Conservation (phyloP, 257 asterid species). For the Catharanthus roseus region DNA sequence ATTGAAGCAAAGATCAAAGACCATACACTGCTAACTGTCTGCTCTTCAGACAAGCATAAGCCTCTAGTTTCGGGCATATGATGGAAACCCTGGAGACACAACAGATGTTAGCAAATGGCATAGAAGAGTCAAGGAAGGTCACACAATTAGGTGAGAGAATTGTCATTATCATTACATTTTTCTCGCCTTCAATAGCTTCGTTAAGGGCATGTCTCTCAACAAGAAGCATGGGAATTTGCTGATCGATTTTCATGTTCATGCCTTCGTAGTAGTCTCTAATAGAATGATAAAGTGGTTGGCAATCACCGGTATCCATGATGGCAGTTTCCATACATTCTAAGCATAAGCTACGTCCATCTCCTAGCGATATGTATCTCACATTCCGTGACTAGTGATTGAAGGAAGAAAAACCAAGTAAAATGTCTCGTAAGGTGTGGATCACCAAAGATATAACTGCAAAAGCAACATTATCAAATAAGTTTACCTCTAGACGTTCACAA, state of each 20-base stretch:
- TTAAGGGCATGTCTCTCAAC: conserved; percentile 95
- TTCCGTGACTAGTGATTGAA: conserved; percentile 50
- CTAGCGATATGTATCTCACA: conserved; percentile 62
- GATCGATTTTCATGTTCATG: conserved; percentile 90
- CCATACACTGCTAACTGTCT: conserved; percentile 85
- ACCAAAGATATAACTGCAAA: neutral
- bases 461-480: neutral
- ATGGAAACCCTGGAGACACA: conserved; percentile 67
- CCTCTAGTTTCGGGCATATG: conserved; percentile 99
- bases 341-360: conserved; percentile 91
- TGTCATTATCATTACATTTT: conserved; percentile 51
- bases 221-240: conserved; percentile 94
- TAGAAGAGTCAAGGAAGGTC: neutral
- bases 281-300: conserved; percentile 87
- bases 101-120: conserved; percentile 9
- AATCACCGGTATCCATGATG: conserved; percentile 93
- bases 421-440: neutral
- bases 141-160: conserved; percentile 11
- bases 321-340: conserved; percentile 98
- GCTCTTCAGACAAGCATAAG: conserved; percentile 95
- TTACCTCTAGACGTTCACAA: conserved; percentile 96
- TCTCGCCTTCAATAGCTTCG: conserved; percentile 98
- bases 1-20: conserved; percentile 8
- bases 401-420: neutral
- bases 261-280: conserved; percentile 95